Evolutionary conservation across 1,139 yeast species (phyloP), one percentile per base, ranked within the genome.

Genomic region (Scheffersomyces cryptocercus): DNA sequence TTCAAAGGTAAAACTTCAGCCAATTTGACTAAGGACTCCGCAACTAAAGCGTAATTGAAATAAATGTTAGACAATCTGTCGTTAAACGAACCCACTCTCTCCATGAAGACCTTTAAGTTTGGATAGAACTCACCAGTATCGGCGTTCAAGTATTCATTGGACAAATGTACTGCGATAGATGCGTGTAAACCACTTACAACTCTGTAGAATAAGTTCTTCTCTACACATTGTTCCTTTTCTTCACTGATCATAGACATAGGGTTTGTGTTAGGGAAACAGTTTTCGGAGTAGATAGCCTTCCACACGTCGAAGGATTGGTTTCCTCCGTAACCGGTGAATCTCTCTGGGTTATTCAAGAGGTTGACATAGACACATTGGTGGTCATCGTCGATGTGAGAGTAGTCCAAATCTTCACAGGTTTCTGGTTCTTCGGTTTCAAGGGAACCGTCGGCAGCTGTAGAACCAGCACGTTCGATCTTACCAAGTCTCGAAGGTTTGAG

Each of bases 251-350:
- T 59, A 24, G 72, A 63, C 72, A 70, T 67, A 16, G 73, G 73
- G 48, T 62, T 68, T 11, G 75, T 70, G 45, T 84, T 77, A 11
- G 79, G 77, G 67, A 91, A 91, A 63, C 97, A 90, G 70, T 91
- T 90, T 58, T 93, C 97, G 40, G 82, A 82, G 65, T 95, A 95
- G 36, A 95, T 90, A 47, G 95, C 89, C 38, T 84, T 75, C 99
- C 99, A 95, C 41, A 95, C 88, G 61, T 86, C 91, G 53, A 85
- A 82, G 20, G 97, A 89, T 59, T 93, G 97, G 42, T 84, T 81
- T 29, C 99, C 99, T 36, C 91, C 87, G 61, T 95, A 95, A 0
- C 99, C 99, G 1, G 99, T 95, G 67, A 88, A 95, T 58, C 99
- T 76, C 66, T 95, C 99, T 1, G 97, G 97, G 58, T 95, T 95